A percentile compares a stretch with the other conserved stretches of the same genome.
Evolutionary conservation across 2,329 filamentous ascomycete genomes (phyloP).

Genomic region (Cercospora sesami): DNA sequence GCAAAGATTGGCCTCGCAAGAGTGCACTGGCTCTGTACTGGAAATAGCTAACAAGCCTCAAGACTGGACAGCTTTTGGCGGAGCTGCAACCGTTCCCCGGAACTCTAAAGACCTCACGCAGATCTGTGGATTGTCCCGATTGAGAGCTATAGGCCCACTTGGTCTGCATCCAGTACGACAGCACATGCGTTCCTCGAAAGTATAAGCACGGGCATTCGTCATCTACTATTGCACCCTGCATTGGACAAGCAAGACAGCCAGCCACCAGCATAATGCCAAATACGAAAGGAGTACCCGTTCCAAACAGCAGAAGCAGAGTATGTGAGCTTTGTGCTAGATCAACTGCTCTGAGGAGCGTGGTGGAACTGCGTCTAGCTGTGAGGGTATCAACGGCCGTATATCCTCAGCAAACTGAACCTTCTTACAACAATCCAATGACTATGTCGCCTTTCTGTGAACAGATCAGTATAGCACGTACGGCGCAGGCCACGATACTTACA

Average conservation of each 20-base stretch:
- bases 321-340: neutral
- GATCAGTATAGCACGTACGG: no score
- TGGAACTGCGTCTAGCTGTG: neutral
- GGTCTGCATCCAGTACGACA: conserved; percentile 5
- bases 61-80: neutral
- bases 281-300: neutral
- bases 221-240: neutral
- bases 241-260: neutral
- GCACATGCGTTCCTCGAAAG: neutral
- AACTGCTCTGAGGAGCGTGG: neutral
- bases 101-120: neutral
- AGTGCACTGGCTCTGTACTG: neutral
- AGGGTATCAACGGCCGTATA: neutral
- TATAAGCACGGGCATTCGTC: conserved; percentile 3
- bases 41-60: neutral
- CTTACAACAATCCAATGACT: conserved; percentile 35
- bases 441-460: conserved; percentile 30
- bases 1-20: neutral
- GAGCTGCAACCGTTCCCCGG: neutral
- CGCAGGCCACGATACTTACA: no score
- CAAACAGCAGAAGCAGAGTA: neutral
- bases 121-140: conserved; percentile 8
- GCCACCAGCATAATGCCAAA: neutral
- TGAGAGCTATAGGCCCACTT: neutral
- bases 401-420: neutral